phyloP scores from a whole-genome alignment of 805 yeast species.

The Saturnispora quitensis region DNA sequence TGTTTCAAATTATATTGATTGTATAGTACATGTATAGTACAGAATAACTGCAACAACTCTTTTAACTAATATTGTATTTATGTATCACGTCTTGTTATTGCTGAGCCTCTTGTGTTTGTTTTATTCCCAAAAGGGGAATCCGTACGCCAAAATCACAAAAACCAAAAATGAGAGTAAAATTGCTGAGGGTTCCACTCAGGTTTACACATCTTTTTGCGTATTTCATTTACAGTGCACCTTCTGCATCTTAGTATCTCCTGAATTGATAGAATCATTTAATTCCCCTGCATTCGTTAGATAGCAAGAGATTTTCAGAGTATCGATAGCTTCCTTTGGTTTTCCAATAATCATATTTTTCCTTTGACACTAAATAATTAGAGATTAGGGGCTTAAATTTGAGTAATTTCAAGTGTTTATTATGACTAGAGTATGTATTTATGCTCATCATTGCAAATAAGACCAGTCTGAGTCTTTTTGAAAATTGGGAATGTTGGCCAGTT shows the following conservation, averaged over 20 bases:
- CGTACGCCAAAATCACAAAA: constrained; percentile 10
- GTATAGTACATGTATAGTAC: background rate
- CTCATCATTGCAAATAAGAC: background rate
- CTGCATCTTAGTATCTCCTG: background rate
- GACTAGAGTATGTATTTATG: background rate
- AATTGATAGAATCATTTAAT: background rate
- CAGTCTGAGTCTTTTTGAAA: background rate
- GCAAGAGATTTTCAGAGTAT: background rate
- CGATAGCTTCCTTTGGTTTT: background rate
- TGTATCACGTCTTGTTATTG: constrained; percentile 6
- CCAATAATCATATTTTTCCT: background rate
- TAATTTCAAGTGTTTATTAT: background rate
- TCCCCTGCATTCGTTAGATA: background rate
- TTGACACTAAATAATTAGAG: background rate
- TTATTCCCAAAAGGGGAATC: constrained; percentile 17
- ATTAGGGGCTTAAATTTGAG: background rate
- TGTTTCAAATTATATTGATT: background rate
- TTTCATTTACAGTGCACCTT: background rate
- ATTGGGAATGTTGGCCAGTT: background rate
- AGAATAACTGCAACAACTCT: background rate
- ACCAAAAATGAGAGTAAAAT: constrained; percentile 12
- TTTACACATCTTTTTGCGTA: background rate
- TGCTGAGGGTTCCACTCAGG: background rate
- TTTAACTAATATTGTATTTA: background rate
- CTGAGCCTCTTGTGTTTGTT: constrained; percentile 14